Evolutionary conservation across 768 basidiomycete genomes (phyloP).

Genomic region (Trametes cingulata): DNA sequence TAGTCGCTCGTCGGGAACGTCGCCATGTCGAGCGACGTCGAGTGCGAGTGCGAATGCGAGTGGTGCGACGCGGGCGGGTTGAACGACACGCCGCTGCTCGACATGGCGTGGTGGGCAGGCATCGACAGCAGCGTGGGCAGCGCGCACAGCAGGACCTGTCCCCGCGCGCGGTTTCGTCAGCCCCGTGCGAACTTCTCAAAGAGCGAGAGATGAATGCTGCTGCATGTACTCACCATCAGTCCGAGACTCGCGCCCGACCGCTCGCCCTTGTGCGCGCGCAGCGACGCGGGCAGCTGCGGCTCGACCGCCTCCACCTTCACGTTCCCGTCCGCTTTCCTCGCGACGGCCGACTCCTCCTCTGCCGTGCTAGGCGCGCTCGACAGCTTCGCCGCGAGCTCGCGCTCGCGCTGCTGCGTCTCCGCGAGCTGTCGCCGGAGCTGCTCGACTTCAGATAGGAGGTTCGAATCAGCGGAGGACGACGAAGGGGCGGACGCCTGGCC

Average conservation of each 20-base stretch:
- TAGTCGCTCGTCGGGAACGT: constrained; percentile 36
- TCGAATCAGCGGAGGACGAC: constrained; percentile 32
- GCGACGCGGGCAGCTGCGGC: constrained; percentile 44
- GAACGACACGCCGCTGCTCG: constrained; percentile 50
- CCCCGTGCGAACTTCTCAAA: background rate
- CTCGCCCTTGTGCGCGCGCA: constrained; percentile 46
- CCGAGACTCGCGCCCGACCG: constrained; percentile 67
- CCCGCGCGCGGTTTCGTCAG: background rate
- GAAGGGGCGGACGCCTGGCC: background rate
- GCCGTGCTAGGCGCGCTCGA: constrained; percentile 40
- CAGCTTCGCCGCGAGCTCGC: constrained; percentile 63
- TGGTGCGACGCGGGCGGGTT: constrained; percentile 48
- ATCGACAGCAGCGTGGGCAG: constrained; percentile 74
- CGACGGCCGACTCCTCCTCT: constrained; percentile 27
- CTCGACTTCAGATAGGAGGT: constrained; percentile 61
- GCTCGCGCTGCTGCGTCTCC: constrained; percentile 66
- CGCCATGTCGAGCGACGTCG: constrained; percentile 40
- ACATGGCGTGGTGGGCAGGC: constrained; percentile 52
- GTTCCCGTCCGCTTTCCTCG: constrained; percentile 21
- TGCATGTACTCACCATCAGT: constrained; percentile 57
- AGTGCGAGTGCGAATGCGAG: constrained; percentile 35
- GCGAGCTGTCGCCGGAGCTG: constrained; percentile 65
- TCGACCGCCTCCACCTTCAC: constrained; percentile 66
- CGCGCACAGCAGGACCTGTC: constrained; percentile 73
- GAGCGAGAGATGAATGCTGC: constrained; percentile 7